Evolutionary conservation across 176 grass and related monocot species (phyloP).

Genomic region (Lolium perenne): DNA sequence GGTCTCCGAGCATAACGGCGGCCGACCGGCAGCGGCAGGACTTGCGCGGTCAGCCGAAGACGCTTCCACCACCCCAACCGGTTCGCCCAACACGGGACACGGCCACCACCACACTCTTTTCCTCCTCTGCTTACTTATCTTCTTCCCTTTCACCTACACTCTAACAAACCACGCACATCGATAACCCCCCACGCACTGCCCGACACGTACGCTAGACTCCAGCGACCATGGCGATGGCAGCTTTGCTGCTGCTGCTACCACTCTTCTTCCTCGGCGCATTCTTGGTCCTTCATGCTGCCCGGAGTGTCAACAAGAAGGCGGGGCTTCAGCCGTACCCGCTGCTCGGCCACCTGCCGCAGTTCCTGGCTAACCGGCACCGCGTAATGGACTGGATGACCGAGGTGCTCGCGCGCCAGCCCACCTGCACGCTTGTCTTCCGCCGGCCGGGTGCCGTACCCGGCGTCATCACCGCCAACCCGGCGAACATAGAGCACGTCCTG

Average conservation of each 20-base stretch:
- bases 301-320: slow-evolving; percentile 4
- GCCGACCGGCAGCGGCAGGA: background rate
- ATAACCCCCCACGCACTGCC: background rate
- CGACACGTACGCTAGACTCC: background rate
- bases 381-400: slow-evolving; percentile 61
- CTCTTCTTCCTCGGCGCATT: slow-evolving; percentile 10
- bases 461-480: slow-evolving; percentile 56
- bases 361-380: slow-evolving; percentile 62
- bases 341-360: slow-evolving; percentile 71
- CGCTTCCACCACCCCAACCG: background rate
- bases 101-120: slow-evolving; percentile 17
- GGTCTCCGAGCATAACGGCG: too few relatives aligned
- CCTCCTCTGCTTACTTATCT: slow-evolving; percentile 18
- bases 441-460: slow-evolving; percentile 58
- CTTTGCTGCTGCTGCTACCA: slow-evolving; percentile 16
- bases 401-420: slow-evolving; percentile 37
- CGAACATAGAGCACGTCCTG: slow-evolving; percentile 64
- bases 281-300: slow-evolving; percentile 25
- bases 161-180: background rate
- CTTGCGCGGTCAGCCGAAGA: background rate
- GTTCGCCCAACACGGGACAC: slow-evolving; percentile 22
- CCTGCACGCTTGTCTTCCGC: slow-evolving; percentile 52
- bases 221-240: slow-evolving; percentile 38
- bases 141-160: background rate
- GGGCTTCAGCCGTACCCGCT: slow-evolving; percentile 57